Evolutionary conservation across 1,284 basidiomycete genomes (phyloP), one percentile per base, ranked within the genome.

Genomic region (Lentinula novae-zelandiae): DNA sequence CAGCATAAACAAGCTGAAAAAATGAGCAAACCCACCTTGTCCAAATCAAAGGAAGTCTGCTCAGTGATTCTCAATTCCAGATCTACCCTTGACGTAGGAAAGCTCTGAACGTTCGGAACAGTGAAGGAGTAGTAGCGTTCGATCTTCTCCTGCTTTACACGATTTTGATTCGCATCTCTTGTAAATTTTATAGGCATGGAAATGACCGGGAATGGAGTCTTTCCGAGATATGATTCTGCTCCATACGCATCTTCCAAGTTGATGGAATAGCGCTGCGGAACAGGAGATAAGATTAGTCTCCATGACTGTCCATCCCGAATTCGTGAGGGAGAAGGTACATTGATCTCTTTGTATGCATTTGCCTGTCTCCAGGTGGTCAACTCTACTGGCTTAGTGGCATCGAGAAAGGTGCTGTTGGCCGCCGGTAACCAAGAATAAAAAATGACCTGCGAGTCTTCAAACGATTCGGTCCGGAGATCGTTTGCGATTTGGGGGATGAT

Each of bases 21-120:
- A 12, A n/a, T 6, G 51, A 50, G 38, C 50, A 13, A 22, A 20
- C 51, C 38, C 65, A 92, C 93, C 83, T 95, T 95, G 77, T 95
- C 93, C 5, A 96, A 78, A 70, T 94, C 93, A 70, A 92, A 95
- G 2, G 89, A 90, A 0, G 90, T 93, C 69, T 92, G 89, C 69
- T 96, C 93, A 8, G 76, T 78, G 39, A 95, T 77, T 34, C 70
- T 77, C 62, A 93, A 68, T 62, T 70, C 55, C 27, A 55, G 64
- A 33, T 34, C 9, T 2, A 38, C 34, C 31, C 15, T 34, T n/a
- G 49, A 51, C 9, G 10, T 46, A 8, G 20, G 15, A 31, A 20
- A 31, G 27, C 3, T 15, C 49, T 33, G 12, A 50, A 9, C 5
- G 13, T 33, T 33, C 15, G 9, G 49, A 27, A 42, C 49, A 58